Evolutionary conservation across 306 rosid species (phyloP).

Genomic region (Cucumis cinereus): DNA sequence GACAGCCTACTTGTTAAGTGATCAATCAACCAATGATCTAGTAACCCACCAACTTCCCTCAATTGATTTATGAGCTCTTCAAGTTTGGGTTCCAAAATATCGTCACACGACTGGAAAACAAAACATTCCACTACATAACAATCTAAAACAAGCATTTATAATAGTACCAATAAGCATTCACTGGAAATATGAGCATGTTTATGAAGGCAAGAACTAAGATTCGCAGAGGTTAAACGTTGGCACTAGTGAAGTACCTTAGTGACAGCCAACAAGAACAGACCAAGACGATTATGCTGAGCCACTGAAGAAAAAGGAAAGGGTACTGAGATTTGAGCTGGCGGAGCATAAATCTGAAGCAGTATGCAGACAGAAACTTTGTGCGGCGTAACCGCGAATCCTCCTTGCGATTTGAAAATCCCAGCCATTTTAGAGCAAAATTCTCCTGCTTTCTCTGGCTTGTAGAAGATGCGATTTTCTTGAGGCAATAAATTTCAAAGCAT

Average conservation of each 20-base stretch:
- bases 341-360: slow-evolving; percentile 69
- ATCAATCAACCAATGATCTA: slow-evolving; percentile 39
- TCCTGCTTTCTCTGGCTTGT: background rate
- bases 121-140: background rate
- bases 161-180: background rate
- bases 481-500: background rate
- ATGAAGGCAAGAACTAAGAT: background rate
- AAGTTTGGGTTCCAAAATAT: slow-evolving; percentile 76
- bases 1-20: slow-evolving; percentile 57
- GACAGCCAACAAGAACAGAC: slow-evolving; percentile 62
- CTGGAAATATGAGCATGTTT: background rate
- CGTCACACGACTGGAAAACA: slow-evolving; percentile 60
- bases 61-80: slow-evolving; percentile 62
- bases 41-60: slow-evolving; percentile 47
- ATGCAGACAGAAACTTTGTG: slow-evolving; percentile 86
- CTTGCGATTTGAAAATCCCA: slow-evolving; percentile 53
- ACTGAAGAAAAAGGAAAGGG: slow-evolving; percentile 70
- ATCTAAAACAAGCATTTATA: background rate
- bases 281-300: slow-evolving; percentile 73
- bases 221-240: background rate
- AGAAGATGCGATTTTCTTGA: background rate
- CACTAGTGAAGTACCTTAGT: slow-evolving; percentile 39
- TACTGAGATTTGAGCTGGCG: slow-evolving; percentile 48
- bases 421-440: slow-evolving; percentile 25
- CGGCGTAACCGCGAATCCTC: slow-evolving; percentile 66